Evolutionary conservation across 805 yeast genomes (phyloP).

Genomic region (Sugiyamaella boreocaroliniensis): DNA sequence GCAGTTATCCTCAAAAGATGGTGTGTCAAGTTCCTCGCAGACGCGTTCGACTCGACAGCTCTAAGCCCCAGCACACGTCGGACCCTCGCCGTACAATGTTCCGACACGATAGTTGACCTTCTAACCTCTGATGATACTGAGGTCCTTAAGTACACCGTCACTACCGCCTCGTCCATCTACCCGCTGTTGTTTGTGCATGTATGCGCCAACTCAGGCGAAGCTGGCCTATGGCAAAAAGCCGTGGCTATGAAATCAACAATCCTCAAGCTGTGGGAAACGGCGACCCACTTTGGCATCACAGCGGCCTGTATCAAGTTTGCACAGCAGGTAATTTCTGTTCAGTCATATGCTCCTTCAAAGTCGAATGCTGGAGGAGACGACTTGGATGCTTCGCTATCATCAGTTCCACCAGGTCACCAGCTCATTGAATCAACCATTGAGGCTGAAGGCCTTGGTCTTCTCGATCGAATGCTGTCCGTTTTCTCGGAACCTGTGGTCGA

Average conservation of each 20-base stretch:
- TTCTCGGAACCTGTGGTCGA: conserved; percentile 30
- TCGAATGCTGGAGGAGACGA: conserved; percentile 28
- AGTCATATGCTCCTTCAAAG: conserved; percentile 36
- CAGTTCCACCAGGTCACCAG: conserved; percentile 55
- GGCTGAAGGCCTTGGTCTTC: conserved; percentile 60
- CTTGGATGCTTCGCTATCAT: conserved; percentile 42
- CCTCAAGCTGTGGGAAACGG: conserved; percentile 48
- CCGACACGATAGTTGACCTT: conserved; percentile 25
- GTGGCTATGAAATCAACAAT: conserved; percentile 50
- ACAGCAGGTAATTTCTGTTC: conserved; percentile 50
- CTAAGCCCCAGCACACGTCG: conserved; percentile 20
- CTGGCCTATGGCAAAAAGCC: conserved; percentile 48
- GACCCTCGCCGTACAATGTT: conserved; percentile 25
- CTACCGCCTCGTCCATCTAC: conserved; percentile 39
- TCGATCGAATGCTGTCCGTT: conserved; percentile 57
- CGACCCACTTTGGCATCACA: conserved; percentile 42
- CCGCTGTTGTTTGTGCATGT: conserved; percentile 42
- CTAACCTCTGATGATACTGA: conserved; percentile 21
- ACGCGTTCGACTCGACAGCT: conserved; percentile 30
- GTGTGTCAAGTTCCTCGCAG: conserved; percentile 33
- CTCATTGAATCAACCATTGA: conserved; percentile 54
- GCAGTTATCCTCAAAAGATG: conserved; percentile 30
- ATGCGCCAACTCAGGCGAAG: conserved; percentile 31
- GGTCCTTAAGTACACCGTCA: conserved; percentile 34
- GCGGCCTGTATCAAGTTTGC: conserved; percentile 71